These are phyloP conservation scores for Mycosarcoma mackinlayi DNA, from an alignment of 1,284 basidiomycete species.

Conservation along the genomic window DNA sequence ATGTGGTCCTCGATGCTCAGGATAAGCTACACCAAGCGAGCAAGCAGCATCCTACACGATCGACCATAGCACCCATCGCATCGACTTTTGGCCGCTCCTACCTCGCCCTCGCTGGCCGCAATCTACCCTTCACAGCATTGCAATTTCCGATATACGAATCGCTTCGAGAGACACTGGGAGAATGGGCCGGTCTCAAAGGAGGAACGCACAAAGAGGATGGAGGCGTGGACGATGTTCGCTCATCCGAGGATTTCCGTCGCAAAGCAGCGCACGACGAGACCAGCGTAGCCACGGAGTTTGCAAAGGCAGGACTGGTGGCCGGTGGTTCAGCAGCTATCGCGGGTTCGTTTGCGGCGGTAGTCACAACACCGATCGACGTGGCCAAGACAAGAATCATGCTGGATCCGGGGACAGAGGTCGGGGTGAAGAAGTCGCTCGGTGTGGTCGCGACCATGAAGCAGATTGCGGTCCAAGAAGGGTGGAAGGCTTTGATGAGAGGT, in stretches of 20 bases:
- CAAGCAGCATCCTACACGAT: slow-evolving; percentile 3
- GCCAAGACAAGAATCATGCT: slow-evolving; percentile 63
- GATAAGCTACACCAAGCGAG: slow-evolving; percentile 19
- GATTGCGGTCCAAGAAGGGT: slow-evolving; percentile 49
- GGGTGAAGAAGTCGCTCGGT: slow-evolving; percentile 14
- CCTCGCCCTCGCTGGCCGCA: slow-evolving; percentile 56
- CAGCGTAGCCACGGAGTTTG: slow-evolving; percentile 30
- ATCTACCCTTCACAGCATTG: slow-evolving; percentile 62
- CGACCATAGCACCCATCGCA: slow-evolving; percentile 18
- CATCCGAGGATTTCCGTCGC: slow-evolving; percentile 24
- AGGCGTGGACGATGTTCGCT: slow-evolving; percentile 42
- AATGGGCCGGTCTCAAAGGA: slow-evolving; percentile 42
- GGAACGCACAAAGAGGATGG: slow-evolving; percentile 46
- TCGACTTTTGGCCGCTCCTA: slow-evolving; percentile 50
- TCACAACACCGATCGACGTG: slow-evolving; percentile 58
- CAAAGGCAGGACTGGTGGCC: slow-evolving; percentile 51
- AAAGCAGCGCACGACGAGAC: slow-evolving; percentile 24
- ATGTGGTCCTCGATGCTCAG: slow-evolving; percentile 31
- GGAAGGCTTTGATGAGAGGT: slow-evolving; percentile 51
- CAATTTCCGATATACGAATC: slow-evolving; percentile 64
- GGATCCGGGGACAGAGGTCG: slow-evolving; percentile 16
- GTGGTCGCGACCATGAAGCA: slow-evolving; percentile 44
- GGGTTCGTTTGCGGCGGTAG: slow-evolving; percentile 46
- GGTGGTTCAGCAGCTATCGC: slow-evolving; percentile 50
- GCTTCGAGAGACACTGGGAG: slow-evolving; percentile 34